Evolutionary conservation across 1,139 yeast genomes (phyloP).

Genomic region (Kluyveromyces sp.): DNA sequence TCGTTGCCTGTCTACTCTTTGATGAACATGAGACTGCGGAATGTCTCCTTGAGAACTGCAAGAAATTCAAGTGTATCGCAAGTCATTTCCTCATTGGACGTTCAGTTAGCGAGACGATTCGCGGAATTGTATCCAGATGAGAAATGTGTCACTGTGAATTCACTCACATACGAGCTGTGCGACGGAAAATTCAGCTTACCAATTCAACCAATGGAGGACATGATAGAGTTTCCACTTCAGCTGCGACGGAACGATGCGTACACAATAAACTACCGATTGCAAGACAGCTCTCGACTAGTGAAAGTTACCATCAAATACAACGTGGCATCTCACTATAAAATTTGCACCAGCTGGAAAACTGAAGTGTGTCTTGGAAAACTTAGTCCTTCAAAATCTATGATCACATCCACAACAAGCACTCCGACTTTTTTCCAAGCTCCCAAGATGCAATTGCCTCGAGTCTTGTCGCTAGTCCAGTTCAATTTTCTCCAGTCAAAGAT

Average conservation of each 20-base stretch:
- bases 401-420: conserved; percentile 15
- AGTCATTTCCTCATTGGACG: conserved; percentile 29
- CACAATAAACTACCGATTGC: conserved; percentile 25
- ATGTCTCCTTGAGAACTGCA: conserved; percentile 18
- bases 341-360: conserved; percentile 30
- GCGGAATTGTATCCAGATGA: conserved; percentile 6
- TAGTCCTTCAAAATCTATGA: conserved; percentile 4
- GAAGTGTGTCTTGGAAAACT: conserved; percentile 26
- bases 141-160: conserved; percentile 4
- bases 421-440: conserved; percentile 7
- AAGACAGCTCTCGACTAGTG: conserved; percentile 17
- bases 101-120: conserved; percentile 28
- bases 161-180: conserved; percentile 18
- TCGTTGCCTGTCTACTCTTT: conserved; percentile 27
- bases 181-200: conserved; percentile 19
- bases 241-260: conserved; percentile 25
- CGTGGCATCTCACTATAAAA: conserved; percentile 8
- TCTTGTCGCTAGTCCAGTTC: conserved; percentile 14
- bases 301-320: conserved; percentile 21
- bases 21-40: conserved; percentile 29
- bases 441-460: conserved; percentile 7
- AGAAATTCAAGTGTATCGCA: conserved; percentile 7
- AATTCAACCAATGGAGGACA: conserved; percentile 20
- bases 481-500: conserved; percentile 8
- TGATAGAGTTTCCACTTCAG: conserved; percentile 18